Evolutionary conservation across 768 basidiomycete species (phyloP), one percentile per base, ranked within the genome.

Genomic region (Kwoniella newhampshirensis): DNA sequence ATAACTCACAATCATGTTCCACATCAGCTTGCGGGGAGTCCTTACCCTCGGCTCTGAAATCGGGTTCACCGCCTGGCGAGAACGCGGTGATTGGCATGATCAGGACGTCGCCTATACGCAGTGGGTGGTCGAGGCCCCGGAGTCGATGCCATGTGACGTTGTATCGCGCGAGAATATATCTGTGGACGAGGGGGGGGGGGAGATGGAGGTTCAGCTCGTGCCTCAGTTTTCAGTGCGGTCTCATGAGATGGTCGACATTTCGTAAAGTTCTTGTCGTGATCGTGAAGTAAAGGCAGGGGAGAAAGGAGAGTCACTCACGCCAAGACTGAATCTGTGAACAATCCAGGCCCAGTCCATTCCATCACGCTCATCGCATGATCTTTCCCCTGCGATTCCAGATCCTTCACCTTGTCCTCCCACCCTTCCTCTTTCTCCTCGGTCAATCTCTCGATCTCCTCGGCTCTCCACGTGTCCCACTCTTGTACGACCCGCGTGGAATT

Each of bases 81-180:
- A 70, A 70, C 2, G 54, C 66, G 1, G 72, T 67, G 43, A 71
- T 69, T 37, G 68, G 67, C 18, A 71, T 54, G 12, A 72, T 56
- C 32, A 73, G 21, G 32, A 76, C 71, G 42, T 77, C 76, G 6
- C 76, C 76, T 51, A 77, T 70, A n/a, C 76, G 53, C 26, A 74
- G 21, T 2, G 73, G 71, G 30, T 62, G 60, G 25, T 67, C 39
- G 18, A 67, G 59, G 6, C 58, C 65, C 15, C 68, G 57, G 12
- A 72, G 54, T 12, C 64, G 41, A 23, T 69, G 62, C 73, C 70
- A 72, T 4, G 63, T 60, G 36, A 75, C 60, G 39, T 70, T 62
- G 54, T 71, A 71, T 51, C 74, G 46, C 1, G 74, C 70, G 23
- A 63, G 53, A 18, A 75, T 60, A 59, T 71, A 76, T 13, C 73